Percentiles rank a stretch among this genome's conserved stretches.
phyloP scores from a whole-genome alignment of 2,329 filamentous ascomycete genomes.

The Harringtonia lauricola region DNA sequence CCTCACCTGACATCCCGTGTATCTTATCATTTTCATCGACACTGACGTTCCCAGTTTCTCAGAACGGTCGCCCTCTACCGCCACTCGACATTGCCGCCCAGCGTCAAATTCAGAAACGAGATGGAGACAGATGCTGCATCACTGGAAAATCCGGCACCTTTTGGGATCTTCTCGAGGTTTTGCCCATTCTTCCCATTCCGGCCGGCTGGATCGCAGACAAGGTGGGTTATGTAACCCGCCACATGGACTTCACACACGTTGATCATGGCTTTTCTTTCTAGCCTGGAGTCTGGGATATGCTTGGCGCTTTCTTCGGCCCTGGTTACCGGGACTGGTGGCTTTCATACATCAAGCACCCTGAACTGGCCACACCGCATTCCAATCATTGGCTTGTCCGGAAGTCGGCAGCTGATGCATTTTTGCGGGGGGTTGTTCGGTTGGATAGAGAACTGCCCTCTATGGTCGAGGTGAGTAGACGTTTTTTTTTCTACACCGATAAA shows the following conservation, averaged over 20 bases:
- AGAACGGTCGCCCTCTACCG: conserved; percentile 7
- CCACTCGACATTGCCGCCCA: conserved; percentile 4
- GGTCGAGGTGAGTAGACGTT: conserved; percentile 16
- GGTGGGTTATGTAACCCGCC: conserved; percentile 4
- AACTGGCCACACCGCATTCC: conserved; percentile 1
- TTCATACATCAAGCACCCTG: conserved; percentile 12
- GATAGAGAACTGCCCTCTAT: conserved; percentile 16
- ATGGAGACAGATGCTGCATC: conserved; percentile 16
- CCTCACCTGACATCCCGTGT: too few species aligned
- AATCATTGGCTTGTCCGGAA: conserved; percentile 20
- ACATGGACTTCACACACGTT: neutral
- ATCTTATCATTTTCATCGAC: neutral
- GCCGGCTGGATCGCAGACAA: conserved; percentile 13
- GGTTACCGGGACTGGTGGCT: conserved; percentile 22
- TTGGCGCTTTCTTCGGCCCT: conserved; percentile 18
- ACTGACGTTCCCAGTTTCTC: conserved; percentile 5
- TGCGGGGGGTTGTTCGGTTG: conserved; percentile 14
- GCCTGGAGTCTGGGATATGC: conserved; percentile 12
- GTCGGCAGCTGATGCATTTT: conserved; percentile 15
- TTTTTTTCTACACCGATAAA: neutral
- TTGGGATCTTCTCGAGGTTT: conserved; percentile 14
- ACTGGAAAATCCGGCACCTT: conserved; percentile 13
- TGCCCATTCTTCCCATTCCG: conserved; percentile 14
- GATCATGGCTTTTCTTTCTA: conserved; percentile 1
- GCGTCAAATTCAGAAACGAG: conserved; percentile 11